Evolutionary conservation across 1,284 basidiomycete genomes (phyloP), one percentile per base, ranked within the genome.

Genomic region (Earliella scabrosa): DNA sequence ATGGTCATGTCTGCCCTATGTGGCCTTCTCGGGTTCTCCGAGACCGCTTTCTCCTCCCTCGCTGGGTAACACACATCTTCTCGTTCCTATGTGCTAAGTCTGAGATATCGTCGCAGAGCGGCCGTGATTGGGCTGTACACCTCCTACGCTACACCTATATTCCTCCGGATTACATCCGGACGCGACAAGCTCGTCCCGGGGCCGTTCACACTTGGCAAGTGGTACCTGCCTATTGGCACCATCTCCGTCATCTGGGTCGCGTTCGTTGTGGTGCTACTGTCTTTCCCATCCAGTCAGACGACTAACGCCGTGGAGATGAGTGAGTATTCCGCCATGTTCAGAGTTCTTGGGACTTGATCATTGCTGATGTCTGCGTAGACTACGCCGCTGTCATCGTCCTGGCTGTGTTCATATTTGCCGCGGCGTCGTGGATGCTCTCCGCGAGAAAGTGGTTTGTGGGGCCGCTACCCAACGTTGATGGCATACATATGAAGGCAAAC

Each of bases 1-100:
- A 86, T 89, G 71, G 69, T 73, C 27, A 66, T 73, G 26, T 72
- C 87, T 2, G 83, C 75, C 1, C 62, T 90, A 20, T 83, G 83
- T 47, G 88, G 87, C 16, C 68, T 88, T 3, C 72, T 90, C 2
- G 86, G 87, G 0, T 89, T 90, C 67, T 87, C 85, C 8, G 68
- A 69, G 40, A 77, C 87, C 1, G 87, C 86, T 10, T 66, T 89
- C 34, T 77, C 82, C 13, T 87, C 87, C 24, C 77, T 89, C 26
- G 86, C 87, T 11, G 85, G 86, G 87, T 88, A 60, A n/a, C n/a
- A n/a, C n/a, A n/a, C n/a, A n/a, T n/a, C n/a, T n/a, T n/a, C n/a
- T n/a, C 45, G 76, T 75, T 21, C 13, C 24, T 40, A 6, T 7
- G 7, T 31, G 29, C 13, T 31, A 13, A 31, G 13, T 13, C 13